Conservation (phyloP, 2,329 filamentous ascomycete genomes). For the Ophiostoma sp. region DNA sequence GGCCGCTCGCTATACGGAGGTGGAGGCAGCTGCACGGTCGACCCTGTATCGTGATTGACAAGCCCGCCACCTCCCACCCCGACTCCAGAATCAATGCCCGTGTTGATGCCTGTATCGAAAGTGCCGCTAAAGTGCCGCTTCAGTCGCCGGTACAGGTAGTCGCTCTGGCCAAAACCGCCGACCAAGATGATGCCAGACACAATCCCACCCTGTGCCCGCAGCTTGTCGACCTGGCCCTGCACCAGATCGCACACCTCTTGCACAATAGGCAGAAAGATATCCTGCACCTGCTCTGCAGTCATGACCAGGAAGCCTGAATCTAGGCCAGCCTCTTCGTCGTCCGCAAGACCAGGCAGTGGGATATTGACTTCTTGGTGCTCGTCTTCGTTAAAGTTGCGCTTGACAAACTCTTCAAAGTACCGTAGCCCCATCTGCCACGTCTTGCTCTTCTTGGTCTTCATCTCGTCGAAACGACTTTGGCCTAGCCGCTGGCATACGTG, state of each 20-base stretch:
- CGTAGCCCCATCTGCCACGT: conserved; percentile 74
- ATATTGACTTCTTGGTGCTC: conserved; percentile 73
- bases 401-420: conserved; percentile 81
- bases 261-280: conserved; percentile 70
- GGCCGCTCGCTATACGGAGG: conserved; percentile 64
- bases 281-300: conserved; percentile 62
- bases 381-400: conserved; percentile 75
- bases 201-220: conserved; percentile 56
- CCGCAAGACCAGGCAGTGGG: conserved; percentile 63
- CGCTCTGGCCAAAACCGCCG: conserved; percentile 74
- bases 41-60: conserved; percentile 6
- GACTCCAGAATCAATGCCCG: background rate
- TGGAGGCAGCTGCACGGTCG: conserved; percentile 38
- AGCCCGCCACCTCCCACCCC: conserved; percentile 25
- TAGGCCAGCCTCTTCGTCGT: conserved; percentile 68
- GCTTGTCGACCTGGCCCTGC: conserved; percentile 59
- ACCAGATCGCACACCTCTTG: conserved; percentile 65
- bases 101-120: background rate
- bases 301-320: conserved; percentile 74
- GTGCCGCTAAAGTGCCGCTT: conserved; percentile 60
- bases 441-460: conserved; percentile 72
- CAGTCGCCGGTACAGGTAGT: conserved; percentile 67
- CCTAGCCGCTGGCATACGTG: conserved; percentile 66
- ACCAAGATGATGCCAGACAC: conserved; percentile 74
- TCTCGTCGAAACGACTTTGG: conserved; percentile 61